Evolutionary conservation across 2,329 filamentous ascomycete species (phyloP).

Genomic region (Elsinoe arachidis): DNA sequence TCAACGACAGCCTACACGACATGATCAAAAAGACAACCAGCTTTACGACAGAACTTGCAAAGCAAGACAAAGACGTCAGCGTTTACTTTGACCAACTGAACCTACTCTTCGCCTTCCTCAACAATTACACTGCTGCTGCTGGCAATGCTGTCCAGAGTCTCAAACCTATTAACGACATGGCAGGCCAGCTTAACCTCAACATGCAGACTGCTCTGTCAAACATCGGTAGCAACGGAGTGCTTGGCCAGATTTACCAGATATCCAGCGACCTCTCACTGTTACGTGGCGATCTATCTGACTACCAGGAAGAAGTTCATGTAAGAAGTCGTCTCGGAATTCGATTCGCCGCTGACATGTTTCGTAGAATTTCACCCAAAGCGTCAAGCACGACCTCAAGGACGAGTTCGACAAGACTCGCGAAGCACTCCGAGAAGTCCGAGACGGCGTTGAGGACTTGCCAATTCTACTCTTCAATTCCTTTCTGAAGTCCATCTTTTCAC

Average conservation of each 20-base stretch:
- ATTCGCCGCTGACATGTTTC: not conserved
- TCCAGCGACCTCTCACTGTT: not conserved
- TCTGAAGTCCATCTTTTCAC: not conserved
- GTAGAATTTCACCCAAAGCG: not conserved
- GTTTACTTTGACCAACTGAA: not conserved
- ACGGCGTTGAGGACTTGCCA: not conserved
- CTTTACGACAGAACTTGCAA: not conserved
- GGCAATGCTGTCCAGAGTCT: not conserved
- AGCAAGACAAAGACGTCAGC: slow-evolving; percentile 2
- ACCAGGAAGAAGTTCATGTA: not conserved
- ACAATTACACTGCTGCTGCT: not conserved
- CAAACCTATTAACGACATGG: not conserved
- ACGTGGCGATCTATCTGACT: not conserved
- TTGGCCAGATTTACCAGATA: not conserved
- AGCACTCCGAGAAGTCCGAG: not conserved
- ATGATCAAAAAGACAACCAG: not conserved
- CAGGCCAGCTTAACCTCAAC: not conserved
- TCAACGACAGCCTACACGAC: not conserved
- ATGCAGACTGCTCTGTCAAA: not conserved
- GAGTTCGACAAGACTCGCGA: not conserved
- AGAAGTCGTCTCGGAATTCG: not conserved
- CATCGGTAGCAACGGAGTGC: not conserved
- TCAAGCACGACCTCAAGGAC: not conserved
- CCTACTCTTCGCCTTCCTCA: not conserved
- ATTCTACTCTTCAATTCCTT: not conserved